These are phyloP conservation scores for Mycena polygramma DNA, from an alignment of 768 basidiomycete genomes.

Conservation along the genomic window DNA sequence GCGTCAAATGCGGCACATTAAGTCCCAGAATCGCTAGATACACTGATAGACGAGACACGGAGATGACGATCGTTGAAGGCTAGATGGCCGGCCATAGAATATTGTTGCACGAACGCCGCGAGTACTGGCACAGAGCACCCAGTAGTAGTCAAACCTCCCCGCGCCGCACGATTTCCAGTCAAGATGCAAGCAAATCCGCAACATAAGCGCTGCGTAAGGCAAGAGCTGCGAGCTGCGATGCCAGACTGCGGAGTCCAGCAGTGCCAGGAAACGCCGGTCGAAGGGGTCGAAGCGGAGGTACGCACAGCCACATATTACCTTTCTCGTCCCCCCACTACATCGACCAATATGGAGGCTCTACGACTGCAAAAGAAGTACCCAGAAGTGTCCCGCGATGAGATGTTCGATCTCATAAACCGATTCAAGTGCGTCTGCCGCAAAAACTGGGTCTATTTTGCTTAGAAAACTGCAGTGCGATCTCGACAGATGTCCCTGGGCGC, in stretches of 20 bases:
- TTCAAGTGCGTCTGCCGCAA: slow-evolving; percentile 84
- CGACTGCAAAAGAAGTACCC: slow-evolving; percentile 94
- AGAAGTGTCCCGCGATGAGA: slow-evolving; percentile 91
- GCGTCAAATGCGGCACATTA: too few species aligned
- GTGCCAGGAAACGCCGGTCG: too few species aligned
- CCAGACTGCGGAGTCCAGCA: background rate
- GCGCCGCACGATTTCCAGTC: background rate
- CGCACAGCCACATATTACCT: slow-evolving; percentile 27
- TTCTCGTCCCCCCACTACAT: slow-evolving; percentile 12
- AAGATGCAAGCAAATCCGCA: background rate
- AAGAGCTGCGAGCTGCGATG: slow-evolving; percentile 10
- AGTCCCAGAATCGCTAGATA: too few species aligned
- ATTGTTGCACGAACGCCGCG: too few species aligned
- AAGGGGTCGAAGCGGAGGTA: background rate
- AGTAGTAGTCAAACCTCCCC: too few species aligned
- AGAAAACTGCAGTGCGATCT: slow-evolving; percentile 66
- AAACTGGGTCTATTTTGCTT: slow-evolving; percentile 21
- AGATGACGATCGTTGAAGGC: too few species aligned
- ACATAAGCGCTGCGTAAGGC: slow-evolving; percentile 12
- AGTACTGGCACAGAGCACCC: too few species aligned
- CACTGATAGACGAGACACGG: too few species aligned
- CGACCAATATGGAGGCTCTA: slow-evolving; percentile 78
- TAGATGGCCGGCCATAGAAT: too few species aligned
- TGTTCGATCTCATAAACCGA: slow-evolving; percentile 92
- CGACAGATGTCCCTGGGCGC: slow-evolving; percentile 85